Conservation (phyloP, 1,284 basidiomycete genomes). For the Leccinum huronense region DNA sequence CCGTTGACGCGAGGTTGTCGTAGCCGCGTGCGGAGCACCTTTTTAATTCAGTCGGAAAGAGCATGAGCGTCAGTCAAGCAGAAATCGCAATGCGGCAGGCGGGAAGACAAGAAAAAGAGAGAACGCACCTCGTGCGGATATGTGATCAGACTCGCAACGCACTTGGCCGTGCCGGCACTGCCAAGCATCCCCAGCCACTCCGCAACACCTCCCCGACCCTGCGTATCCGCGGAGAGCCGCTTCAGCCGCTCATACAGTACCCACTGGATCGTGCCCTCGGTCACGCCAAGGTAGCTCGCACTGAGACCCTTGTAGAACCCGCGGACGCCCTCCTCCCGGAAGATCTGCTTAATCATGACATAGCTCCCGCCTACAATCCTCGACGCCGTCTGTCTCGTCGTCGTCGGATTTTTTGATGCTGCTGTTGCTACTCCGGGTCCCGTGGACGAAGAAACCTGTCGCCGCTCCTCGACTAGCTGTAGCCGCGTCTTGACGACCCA, state of each 20-base stretch:
- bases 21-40: slow-evolving; percentile 91
- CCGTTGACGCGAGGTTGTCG: slow-evolving; percentile 80
- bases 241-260: slow-evolving; percentile 91
- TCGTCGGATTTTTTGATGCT: not conserved
- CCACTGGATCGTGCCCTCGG: slow-evolving; percentile 98
- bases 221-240: slow-evolving; percentile 51
- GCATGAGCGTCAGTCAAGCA: not conserved
- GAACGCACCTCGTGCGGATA: slow-evolving; percentile 89
- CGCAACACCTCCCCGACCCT: slow-evolving; percentile 52
- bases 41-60: not conserved
- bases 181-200: slow-evolving; percentile 84
- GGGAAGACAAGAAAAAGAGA: not conserved
- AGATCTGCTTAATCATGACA: slow-evolving; percentile 69
- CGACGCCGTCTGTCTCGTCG: slow-evolving; percentile 13
- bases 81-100: not conserved
- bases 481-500: slow-evolving; percentile 99
- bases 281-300: slow-evolving; percentile 94
- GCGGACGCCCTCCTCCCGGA: slow-evolving; percentile 77
- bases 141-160: slow-evolving; percentile 89
- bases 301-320: slow-evolving; percentile 96
- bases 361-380: slow-evolving; percentile 53
- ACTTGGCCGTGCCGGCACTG: slow-evolving; percentile 92
- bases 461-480: slow-evolving; percentile 58
- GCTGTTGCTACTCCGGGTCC: not conserved
- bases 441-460: slow-evolving; percentile 8